A percentile compares a stretch with the other conserved stretches of the same genome.
phyloP scores from a whole-genome alignment of 768 basidiomycete genomes.

The Leccinum broughii region DNA sequence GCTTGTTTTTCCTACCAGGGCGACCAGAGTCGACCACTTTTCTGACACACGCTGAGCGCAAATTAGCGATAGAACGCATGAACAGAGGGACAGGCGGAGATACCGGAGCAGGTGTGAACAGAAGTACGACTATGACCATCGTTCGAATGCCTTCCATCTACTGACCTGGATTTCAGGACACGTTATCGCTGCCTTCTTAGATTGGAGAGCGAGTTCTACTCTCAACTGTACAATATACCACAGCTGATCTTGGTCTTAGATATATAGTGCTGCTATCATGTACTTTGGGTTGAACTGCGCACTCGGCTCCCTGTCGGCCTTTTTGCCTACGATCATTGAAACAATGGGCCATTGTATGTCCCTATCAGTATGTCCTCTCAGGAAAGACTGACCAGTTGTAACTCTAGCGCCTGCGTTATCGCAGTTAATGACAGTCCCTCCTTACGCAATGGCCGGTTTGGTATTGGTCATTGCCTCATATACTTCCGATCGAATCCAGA shows the following conservation, averaged over 20 bases:
- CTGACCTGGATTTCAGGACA: slow-evolving; percentile 34
- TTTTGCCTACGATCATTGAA: slow-evolving; percentile 56
- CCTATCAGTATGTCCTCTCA: background rate
- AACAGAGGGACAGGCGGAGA: slow-evolving; percentile 46
- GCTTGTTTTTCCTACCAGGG: slow-evolving; percentile 33
- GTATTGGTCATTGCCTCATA: slow-evolving; percentile 40
- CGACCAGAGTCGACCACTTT: slow-evolving; percentile 37
- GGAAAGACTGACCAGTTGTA: background rate
- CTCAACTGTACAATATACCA: background rate
- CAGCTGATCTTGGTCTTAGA: slow-evolving; percentile 20
- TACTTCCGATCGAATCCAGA: slow-evolving; percentile 44
- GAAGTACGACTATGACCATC: slow-evolving; percentile 25
- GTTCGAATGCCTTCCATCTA: background rate
- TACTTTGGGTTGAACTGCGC: slow-evolving; percentile 52
- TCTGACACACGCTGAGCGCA: slow-evolving; percentile 34
- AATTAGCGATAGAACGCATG: slow-evolving; percentile 35
- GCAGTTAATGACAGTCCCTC: slow-evolving; percentile 54
- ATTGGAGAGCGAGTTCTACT: slow-evolving; percentile 40
- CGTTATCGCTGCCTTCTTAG: slow-evolving; percentile 43
- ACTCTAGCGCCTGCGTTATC: slow-evolving; percentile 42
- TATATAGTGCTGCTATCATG: slow-evolving; percentile 49
- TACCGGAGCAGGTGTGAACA: slow-evolving; percentile 42
- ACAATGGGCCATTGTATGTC: slow-evolving; percentile 48
- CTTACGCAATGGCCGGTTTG: slow-evolving; percentile 46
- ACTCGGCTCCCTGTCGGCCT: slow-evolving; percentile 50